Base-by-base conservation (phyloP, 495 filamentous ascomycete species). In the Chaetomidium leptoderma region DNA sequence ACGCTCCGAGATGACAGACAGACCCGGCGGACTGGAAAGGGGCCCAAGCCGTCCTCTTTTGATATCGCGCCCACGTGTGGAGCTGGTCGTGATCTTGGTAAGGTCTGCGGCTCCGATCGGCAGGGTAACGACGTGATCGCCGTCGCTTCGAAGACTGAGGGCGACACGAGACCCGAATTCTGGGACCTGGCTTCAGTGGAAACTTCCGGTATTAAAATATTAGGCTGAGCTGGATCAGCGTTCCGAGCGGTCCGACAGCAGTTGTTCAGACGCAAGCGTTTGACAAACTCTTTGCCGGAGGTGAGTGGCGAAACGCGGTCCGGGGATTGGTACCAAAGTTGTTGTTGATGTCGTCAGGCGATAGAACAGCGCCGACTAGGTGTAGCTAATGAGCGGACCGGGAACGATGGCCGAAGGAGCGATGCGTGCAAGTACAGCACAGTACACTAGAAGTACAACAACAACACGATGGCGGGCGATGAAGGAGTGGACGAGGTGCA, bases 221-320 rank as follows among this genome's bases (percentile, higher is more conserved):
- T 63, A 67, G 62, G 57, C 67, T 70, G 65, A 46, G 56, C 26
- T 26, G 47, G 56, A 40, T 49, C 54, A 13, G 26, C n/a, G 26
- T 24, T 17, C 35, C 54, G 35, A 1, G 29, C 14, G 17, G 29
- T 17, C 30, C 19, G 30, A 14, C 5, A 37, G 19, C 26, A 30
- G 50, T 44, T 39, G 48, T 44, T 21, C 26, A 59, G 24, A 36
- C 47, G 27, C 27, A 44, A 50, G 32, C 27, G 58, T 35, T 43
- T 40, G 50, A 27, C 21, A 45, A 52, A 24, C 39, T 51, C 35
- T 14, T 7, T 11, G 35, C n/a, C 37, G 14, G 30, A 27, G 23
- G 40, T 27, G 16, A 23, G 16, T 43, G 16, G 26, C 51, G 51
- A 44, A 44, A 60, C 58, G 37, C 58, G 53, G 39, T 11, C 33